These are phyloP conservation scores for Cyclostephanos tholiformis DNA, from an alignment of 108 stramenopile genomes.

Conservation along the genomic window DNA sequence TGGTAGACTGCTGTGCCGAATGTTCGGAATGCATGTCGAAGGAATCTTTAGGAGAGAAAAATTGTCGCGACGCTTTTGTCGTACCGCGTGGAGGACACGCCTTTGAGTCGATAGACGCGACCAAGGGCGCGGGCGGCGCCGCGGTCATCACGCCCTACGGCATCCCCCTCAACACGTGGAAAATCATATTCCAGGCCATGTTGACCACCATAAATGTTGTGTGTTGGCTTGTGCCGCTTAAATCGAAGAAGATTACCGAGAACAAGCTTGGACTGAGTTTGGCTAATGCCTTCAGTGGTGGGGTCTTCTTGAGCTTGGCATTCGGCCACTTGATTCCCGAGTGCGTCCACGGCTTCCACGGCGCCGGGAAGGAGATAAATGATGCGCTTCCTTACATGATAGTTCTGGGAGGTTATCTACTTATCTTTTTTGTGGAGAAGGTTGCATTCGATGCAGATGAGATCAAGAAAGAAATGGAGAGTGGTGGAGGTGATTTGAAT, in stretches of 20 bases:
- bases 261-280: slow-evolving; percentile 80
- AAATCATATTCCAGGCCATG: slow-evolving; percentile 85
- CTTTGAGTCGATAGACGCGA: slow-evolving; percentile 9
- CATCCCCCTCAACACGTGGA: slow-evolving; percentile 86
- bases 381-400: slow-evolving; percentile 83
- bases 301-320: slow-evolving; percentile 93
- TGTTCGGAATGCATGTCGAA: slow-evolving; percentile 41
- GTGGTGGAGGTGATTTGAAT: slow-evolving; percentile 42
- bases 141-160: slow-evolving; percentile 52
- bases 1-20: slow-evolving; percentile 40
- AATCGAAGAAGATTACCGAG: slow-evolving; percentile 75
- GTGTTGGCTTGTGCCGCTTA: slow-evolving; percentile 88
- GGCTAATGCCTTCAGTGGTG: slow-evolving; percentile 97
- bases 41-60: slow-evolving; percentile 15
- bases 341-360: slow-evolving; percentile 85
- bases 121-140: slow-evolving; percentile 11
- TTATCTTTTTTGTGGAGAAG: slow-evolving; percentile 98
- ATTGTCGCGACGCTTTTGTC: slow-evolving; percentile 15
- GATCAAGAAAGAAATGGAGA: slow-evolving; percentile 83
- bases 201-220: slow-evolving; percentile 87
- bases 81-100: slow-evolving; percentile 47
- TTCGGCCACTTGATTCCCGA: slow-evolving; percentile 98
- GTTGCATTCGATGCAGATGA: slow-evolving; percentile 94
- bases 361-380: slow-evolving; percentile 48
- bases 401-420: slow-evolving; percentile 86